A percentile compares a stretch with the other conserved stretches of the same genome.
Evolutionary conservation across 1,284 basidiomycete genomes (phyloP).

Genomic region (Sanghuangporus baumii): DNA sequence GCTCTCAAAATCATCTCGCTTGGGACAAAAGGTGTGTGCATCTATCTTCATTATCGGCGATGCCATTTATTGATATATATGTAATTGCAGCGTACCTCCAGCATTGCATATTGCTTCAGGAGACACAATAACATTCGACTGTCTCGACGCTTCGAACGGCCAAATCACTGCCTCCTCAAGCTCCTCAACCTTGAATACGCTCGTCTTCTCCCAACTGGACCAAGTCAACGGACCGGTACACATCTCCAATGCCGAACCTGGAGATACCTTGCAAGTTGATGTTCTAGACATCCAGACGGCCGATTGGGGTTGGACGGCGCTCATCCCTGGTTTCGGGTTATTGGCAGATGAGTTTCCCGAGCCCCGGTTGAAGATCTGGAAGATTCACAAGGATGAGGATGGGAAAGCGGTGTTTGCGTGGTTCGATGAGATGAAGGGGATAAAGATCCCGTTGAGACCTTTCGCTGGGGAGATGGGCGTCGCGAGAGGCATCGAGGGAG

Average conservation of each 20-base stretch:
- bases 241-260: conserved; percentile 43
- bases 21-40: conserved; percentile 56
- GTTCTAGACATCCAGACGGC: conserved; percentile 45
- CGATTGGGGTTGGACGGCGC: conserved; percentile 56
- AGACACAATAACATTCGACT: conserved; percentile 50
- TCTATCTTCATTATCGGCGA: neutral
- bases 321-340: conserved; percentile 55
- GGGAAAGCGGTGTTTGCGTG: conserved; percentile 35
- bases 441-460: conserved; percentile 44
- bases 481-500: conserved; percentile 44
- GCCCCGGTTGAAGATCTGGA: conserved; percentile 50
- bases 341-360: conserved; percentile 48
- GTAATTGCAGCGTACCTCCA: conserved; percentile 42
- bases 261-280: conserved; percentile 55
- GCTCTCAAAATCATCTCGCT: conserved; percentile 43
- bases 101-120: conserved; percentile 45
- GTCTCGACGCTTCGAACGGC: conserved; percentile 57
- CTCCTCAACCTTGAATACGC: conserved; percentile 28
- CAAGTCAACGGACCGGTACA: conserved; percentile 56
- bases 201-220: conserved; percentile 44
- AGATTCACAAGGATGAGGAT: conserved; percentile 28
- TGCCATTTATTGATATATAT: neutral
- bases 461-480: conserved; percentile 66
- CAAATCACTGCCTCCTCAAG: conserved; percentile 46
- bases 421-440: conserved; percentile 42